phyloP scores from a whole-genome alignment of 345 rosid genomes.

The Euphorbia peplus region DNA sequence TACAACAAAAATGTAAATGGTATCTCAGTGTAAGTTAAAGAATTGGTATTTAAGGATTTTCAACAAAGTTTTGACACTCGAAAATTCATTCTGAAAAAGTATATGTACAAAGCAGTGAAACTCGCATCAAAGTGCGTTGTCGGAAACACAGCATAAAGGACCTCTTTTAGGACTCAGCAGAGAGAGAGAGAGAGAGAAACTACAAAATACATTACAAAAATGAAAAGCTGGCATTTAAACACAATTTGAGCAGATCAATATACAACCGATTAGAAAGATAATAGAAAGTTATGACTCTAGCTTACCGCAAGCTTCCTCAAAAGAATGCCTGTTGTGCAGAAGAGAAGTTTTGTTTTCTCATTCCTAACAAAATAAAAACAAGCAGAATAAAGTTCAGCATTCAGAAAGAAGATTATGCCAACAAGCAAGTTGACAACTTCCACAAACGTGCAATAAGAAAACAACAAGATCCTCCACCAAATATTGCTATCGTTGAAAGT shows the following conservation, averaged over 20 bases:
- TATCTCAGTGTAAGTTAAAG: background rate
- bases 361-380: constrained; percentile 49
- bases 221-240: background rate
- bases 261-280: background rate
- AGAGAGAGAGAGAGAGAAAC: background rate
- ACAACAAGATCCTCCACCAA: background rate
- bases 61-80: background rate
- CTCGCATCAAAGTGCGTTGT: background rate
- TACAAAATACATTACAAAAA: too few species aligned
- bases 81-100: background rate
- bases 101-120: background rate
- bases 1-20: background rate
- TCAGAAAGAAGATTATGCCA: background rate
- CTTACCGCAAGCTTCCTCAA: constrained; percentile 79
- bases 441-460: constrained; percentile 1
- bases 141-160: background rate
- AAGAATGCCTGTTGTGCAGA: constrained; percentile 93
- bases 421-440: background rate
- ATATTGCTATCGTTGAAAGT: background rate
- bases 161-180: background rate
- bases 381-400: background rate
- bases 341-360: constrained; percentile 82
- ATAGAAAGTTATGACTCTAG: background rate
- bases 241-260: background rate
- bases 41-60: background rate